phyloP scores from a whole-genome alignment of 2,329 filamentous ascomycete genomes.

The Orbilia quercus region DNA sequence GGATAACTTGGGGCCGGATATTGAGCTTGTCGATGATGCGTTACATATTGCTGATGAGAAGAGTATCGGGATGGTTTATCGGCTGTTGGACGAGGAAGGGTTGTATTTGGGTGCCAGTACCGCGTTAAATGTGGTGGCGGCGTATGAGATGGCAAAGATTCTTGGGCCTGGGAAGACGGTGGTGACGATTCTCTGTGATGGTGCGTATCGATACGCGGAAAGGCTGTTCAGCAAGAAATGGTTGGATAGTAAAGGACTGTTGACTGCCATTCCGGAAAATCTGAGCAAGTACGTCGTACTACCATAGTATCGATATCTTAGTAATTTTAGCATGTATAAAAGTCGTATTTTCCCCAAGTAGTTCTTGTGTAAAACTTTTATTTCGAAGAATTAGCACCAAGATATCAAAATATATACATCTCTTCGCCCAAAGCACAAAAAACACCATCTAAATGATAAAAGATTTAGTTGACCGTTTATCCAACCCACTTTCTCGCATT shows the following conservation, averaged over 20 bases:
- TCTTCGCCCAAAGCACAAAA: slow-evolving; percentile 2
- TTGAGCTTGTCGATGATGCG: slow-evolving; percentile 84
- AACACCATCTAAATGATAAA: not conserved
- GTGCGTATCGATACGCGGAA: slow-evolving; percentile 97
- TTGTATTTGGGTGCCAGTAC: slow-evolving; percentile 95
- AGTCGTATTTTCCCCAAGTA: slow-evolving; percentile 9
- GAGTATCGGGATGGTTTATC: slow-evolving; percentile 97
- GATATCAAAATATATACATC: slow-evolving; percentile 30
- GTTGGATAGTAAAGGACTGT: slow-evolving; percentile 85
- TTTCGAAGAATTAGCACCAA: not conserved
- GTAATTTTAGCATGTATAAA: not conserved
- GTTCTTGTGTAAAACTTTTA: not conserved
- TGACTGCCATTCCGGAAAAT: slow-evolving; percentile 82
- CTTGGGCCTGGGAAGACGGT: slow-evolving; percentile 89
- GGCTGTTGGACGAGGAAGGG: slow-evolving; percentile 94
- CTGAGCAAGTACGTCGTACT: slow-evolving; percentile 94
- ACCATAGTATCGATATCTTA: slow-evolving; percentile 45
- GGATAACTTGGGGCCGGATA: slow-evolving; percentile 89
- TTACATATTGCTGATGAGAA: slow-evolving; percentile 89
- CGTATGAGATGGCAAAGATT: slow-evolving; percentile 91
- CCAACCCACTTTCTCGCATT: slow-evolving; percentile 90
- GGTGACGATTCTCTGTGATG: slow-evolving; percentile 93
- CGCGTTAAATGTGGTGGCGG: slow-evolving; percentile 92
- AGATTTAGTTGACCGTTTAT: slow-evolving; percentile 62
- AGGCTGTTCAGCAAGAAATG: slow-evolving; percentile 91